Evolutionary conservation across 495 filamentous ascomycete species (phyloP).

Genomic region (Neurospora cerealis): DNA sequence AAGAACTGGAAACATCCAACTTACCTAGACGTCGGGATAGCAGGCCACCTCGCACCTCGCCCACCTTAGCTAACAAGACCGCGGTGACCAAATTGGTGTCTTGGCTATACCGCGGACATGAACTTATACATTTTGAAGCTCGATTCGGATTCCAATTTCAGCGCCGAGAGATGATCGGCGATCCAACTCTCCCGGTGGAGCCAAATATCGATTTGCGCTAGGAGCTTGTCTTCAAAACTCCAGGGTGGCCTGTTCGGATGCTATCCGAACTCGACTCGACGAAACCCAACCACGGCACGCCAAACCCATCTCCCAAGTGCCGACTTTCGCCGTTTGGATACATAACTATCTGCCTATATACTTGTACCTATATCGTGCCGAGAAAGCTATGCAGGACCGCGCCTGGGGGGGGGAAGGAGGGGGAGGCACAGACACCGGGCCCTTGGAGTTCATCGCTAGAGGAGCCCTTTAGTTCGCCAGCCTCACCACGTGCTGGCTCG

Average conservation of each 20-base stretch:
- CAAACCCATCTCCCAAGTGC: neutral
- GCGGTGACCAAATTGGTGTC: neutral
- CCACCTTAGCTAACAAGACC: neutral
- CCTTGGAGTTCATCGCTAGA: neutral
- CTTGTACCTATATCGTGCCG: neutral
- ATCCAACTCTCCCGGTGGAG: neutral
- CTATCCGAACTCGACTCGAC: neutral
- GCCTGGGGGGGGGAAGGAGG: neutral
- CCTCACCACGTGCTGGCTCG: neutral
- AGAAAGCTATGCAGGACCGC: neutral
- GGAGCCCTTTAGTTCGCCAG: neutral
- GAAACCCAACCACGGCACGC: neutral
- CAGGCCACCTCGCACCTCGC: neutral
- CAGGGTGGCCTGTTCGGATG: neutral
- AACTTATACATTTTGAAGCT: neutral
- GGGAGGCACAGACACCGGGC: neutral
- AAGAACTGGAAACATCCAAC: neutral
- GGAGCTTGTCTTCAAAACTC: neutral
- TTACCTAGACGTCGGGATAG: neutral
- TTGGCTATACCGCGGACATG: neutral
- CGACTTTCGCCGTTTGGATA: neutral
- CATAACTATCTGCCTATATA: neutral
- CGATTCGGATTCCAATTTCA: neutral
- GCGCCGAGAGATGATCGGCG: neutral
- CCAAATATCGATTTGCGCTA: neutral